phyloP scores from a whole-genome alignment of 1,139 yeast genomes.

The Geotrichum citri-aurantii region DNA sequence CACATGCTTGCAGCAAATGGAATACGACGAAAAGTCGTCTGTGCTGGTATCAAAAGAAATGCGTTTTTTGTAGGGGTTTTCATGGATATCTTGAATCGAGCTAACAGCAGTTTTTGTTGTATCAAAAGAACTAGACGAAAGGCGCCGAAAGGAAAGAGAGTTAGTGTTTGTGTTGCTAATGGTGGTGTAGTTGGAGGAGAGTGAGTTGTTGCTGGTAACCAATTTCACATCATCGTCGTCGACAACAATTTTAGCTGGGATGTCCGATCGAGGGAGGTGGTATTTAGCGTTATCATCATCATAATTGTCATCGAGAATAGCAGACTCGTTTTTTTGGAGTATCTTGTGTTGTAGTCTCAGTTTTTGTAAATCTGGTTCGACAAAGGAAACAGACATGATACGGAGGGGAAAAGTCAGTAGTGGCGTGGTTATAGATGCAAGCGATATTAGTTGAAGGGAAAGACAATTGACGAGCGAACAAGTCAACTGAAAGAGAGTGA shows the following conservation, averaged over 20 bases:
- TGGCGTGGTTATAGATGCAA: not conserved
- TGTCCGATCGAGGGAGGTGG: not conserved
- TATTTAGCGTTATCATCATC: not conserved
- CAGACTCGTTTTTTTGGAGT: not conserved
- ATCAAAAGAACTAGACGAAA: not conserved
- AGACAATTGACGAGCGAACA: not conserved
- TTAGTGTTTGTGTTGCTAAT: slow-evolving; percentile 14
- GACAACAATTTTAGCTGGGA: not conserved
- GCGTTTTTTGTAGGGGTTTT: not conserved
- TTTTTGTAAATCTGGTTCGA: slow-evolving; percentile 14
- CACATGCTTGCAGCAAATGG: slow-evolving; percentile 27
- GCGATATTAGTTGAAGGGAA: not conserved
- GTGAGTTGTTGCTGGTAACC: not conserved
- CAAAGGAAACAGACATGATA: slow-evolving; percentile 15
- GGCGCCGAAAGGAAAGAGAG: slow-evolving; percentile 10
- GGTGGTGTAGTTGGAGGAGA: slow-evolving; percentile 7
- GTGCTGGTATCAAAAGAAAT: slow-evolving; percentile 7
- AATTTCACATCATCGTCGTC: not conserved
- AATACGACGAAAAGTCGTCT: slow-evolving; percentile 24
- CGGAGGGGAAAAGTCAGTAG: not conserved
- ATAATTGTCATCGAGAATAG: not conserved
- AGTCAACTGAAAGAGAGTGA: not conserved
- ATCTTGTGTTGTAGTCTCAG: not conserved
- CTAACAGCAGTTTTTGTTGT: slow-evolving; percentile 3
- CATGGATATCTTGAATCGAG: not conserved